Evolutionary conservation across 2,329 filamentous ascomycete genomes (phyloP).

Genomic region (Monilinia fructicola): DNA sequence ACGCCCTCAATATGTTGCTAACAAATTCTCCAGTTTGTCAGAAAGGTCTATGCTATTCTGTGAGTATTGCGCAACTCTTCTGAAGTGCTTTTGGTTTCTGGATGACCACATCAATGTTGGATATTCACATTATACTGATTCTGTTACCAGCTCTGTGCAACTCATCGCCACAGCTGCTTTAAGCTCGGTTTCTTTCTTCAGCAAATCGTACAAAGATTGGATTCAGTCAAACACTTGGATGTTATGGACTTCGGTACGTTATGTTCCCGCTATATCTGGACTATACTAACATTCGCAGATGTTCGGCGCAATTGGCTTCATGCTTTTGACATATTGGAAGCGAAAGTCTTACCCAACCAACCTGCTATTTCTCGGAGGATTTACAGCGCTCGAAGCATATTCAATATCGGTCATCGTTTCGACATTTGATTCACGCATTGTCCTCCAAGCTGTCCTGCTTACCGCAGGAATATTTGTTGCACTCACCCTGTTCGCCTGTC

Average conservation of each 20-base stretch:
- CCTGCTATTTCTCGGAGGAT: slow-evolving; percentile 84
- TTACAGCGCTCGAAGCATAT: slow-evolving; percentile 92
- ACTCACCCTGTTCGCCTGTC: slow-evolving; percentile 86
- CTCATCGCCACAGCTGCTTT: slow-evolving; percentile 80
- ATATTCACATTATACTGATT: slow-evolving; percentile 18
- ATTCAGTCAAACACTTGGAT: slow-evolving; percentile 81
- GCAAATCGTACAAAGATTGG: slow-evolving; percentile 74
- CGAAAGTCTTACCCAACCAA: slow-evolving; percentile 94
- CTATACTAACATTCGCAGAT: slow-evolving; percentile 48
- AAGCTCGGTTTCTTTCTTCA: slow-evolving; percentile 85
- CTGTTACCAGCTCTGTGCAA: slow-evolving; percentile 67
- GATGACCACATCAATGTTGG: background rate
- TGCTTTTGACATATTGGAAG: slow-evolving; percentile 91
- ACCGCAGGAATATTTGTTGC: slow-evolving; percentile 81
- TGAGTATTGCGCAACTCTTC: slow-evolving; percentile 43
- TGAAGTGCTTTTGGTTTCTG: background rate
- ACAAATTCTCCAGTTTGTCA: slow-evolving; percentile 68
- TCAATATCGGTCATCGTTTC: slow-evolving; percentile 88
- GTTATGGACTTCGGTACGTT: slow-evolving; percentile 75
- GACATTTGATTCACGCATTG: slow-evolving; percentile 80
- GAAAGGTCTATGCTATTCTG: slow-evolving; percentile 97
- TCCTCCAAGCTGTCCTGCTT: slow-evolving; percentile 85
- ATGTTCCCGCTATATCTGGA: slow-evolving; percentile 6
- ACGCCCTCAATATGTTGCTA: background rate
- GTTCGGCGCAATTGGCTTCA: slow-evolving; percentile 78